phyloP scores from a whole-genome alignment of 257 asterid genomes.

The Solanum commersonii region DNA sequence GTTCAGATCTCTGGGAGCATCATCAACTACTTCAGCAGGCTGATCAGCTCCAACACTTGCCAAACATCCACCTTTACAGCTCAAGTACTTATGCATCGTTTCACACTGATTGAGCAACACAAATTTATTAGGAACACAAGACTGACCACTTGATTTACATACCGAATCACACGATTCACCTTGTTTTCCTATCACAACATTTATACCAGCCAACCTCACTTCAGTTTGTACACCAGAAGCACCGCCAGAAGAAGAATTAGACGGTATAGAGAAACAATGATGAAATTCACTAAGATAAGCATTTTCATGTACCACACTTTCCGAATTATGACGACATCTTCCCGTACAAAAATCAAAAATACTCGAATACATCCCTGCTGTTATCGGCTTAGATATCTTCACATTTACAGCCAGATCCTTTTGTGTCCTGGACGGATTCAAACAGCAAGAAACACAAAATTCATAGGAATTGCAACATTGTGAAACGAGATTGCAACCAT shows the following conservation, averaged over 20 bases:
- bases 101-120: conserved; percentile 73
- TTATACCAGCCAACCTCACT: conserved; percentile 64
- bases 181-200: conserved; percentile 67
- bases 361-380: conserved; percentile 64
- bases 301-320: conserved; percentile 96
- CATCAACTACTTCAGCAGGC: conserved; percentile 88
- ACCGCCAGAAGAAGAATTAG: conserved; percentile 62
- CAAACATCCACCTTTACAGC: conserved; percentile 73
- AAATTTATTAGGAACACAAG: conserved; percentile 90
- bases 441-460: conserved; percentile 95
- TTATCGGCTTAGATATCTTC: conserved; percentile 66
- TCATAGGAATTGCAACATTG: conserved; percentile 88
- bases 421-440: conserved; percentile 59
- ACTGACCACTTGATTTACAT: conserved; percentile 71
- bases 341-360: conserved; percentile 77
- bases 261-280: conserved; percentile 73
- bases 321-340: conserved; percentile 91
- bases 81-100: conserved; percentile 65
- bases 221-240: conserved; percentile 38
- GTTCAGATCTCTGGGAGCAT: conserved; percentile 66
- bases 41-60: conserved; percentile 82
- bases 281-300: conserved; percentile 83
- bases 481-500: conserved; percentile 69
- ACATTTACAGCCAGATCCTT: conserved; percentile 36
- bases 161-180: conserved; percentile 80